Base-by-base conservation (phyloP, 2,329 filamentous ascomycete species). In the Colletotrichum orchidophilum region DNA sequence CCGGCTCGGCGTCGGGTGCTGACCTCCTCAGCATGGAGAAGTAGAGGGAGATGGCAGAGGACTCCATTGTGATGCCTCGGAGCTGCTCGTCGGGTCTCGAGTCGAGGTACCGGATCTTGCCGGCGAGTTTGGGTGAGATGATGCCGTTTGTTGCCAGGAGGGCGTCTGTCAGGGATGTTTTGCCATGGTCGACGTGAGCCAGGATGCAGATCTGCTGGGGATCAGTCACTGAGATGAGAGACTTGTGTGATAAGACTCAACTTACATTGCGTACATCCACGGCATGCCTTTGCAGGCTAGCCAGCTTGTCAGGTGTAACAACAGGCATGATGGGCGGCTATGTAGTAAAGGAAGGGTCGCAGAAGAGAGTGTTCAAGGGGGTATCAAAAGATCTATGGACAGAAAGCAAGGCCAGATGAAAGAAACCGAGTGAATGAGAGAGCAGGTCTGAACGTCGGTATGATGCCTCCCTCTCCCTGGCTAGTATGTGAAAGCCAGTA, bases 1-100 rank as follows among this genome's bases (percentile, higher is more conserved):
- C 88, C 0, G 94, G 92, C 15, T 86, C 79, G 6, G 90, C 90
- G 18, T 94, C 91, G 2, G 92, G 91, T 1, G 89, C 86, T 46
- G 90, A 85, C 75, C 94, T 90, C 75, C 95, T 89, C 64, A 97
- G 85, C 88, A 98, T 94, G 42, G 95, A 97, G 81, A 99, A 99
- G 83, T 93, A 97, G 39, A 99, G 87, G 0, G 96, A 98, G 74
- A 99, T 99, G 73, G 96, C 96, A 6, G 96, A 98, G 0, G 96
- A 98, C 81, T 99, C 96, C 96, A 99, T 99, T n/a, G 96, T 99
- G 79, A 99, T 99, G 67, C 96, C 96, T 74, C 96, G 92, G 18
- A 94, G 89, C 83, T 99, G 96, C 81, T 99, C 96, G 82, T 99
- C 96, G 1, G 96, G 96, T 53, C 96, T 88, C 26, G 96, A 98